Base-by-base conservation (phyloP, 83 land plant species). In the Larix sibirica region DNA sequence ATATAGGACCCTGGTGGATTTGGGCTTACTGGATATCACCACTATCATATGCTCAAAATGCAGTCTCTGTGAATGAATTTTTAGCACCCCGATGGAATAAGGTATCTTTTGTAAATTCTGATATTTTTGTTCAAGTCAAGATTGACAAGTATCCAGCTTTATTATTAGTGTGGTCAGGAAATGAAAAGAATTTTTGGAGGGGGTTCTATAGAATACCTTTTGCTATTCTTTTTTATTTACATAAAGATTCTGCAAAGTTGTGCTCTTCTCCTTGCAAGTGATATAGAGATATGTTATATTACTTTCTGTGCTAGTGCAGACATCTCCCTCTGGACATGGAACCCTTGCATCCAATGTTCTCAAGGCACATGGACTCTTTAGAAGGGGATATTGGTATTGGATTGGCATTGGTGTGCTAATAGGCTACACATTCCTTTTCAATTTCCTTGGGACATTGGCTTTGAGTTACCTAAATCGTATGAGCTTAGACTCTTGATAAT, bases 21-120 rank as follows among this genome's bases (percentile, higher is more conserved):
- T 93, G 95, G 95, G 93, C 88, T 47, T 93, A 91, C 74, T 93
- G 95, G 95, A 56, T 86, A 74, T 93, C 95, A 26, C 95, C 95
- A 23, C 81, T 93, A 74, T 87, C 92, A 83, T 93, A 93, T 83
- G 95, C 83, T 38, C 93, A 93, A 67, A 93, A 93, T 77, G 93
- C 93, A n/a, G 66, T 93, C 54, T 87, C 91, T 18, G 93, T 91
- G 50, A 91, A 91, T 83, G 95, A 93, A 85, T 93, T 93, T 77
- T 82, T 83, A 31, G 81, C 79, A 58, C 63, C 70, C 21, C 89
- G 83, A 38, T 87, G 89, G 89, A 40, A 70, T 7, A 66, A 73
- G 88, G 83, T 65, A 31, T 81, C n/a, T 44, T 2, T 12, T 33
- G n/a, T 10, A 79, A 79, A 9, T n/a, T 36, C 3, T 21, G 14